These are phyloP conservation scores for Scortechinia acanthostroma DNA, from an alignment of 2,329 filamentous ascomycete species.

Conservation along the genomic window DNA sequence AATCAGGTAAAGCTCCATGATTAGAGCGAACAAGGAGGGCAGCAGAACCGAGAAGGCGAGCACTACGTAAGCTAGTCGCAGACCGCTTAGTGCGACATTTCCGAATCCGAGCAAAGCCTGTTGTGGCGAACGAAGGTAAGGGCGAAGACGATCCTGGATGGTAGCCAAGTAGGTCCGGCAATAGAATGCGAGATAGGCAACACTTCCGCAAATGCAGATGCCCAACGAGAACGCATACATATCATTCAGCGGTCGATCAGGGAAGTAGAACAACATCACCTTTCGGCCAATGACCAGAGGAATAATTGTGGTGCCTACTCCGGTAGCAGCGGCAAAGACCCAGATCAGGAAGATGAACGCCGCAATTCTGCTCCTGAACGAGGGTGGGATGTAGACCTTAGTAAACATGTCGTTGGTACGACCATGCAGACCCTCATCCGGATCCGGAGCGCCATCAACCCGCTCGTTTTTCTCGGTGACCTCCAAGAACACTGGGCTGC, in stretches of 20 bases:
- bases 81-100: constrained; percentile 64
- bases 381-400: constrained; percentile 75
- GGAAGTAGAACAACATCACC: constrained; percentile 69
- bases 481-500: constrained; percentile 71
- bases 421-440: constrained; percentile 38
- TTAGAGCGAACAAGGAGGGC: constrained; percentile 14
- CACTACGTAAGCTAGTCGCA: constrained; percentile 74
- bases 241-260: constrained; percentile 74
- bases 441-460: constrained; percentile 55
- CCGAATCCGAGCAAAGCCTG: constrained; percentile 70
- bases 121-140: background rate
- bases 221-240: constrained; percentile 93
- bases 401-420: constrained; percentile 53
- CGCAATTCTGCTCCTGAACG: constrained; percentile 73
- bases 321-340: constrained; percentile 84
- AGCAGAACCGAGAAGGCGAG: constrained; percentile 49
- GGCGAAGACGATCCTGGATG: constrained; percentile 6
- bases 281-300: constrained; percentile 79
- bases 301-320: constrained; percentile 76
- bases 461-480: constrained; percentile 63
- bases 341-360: constrained; percentile 85
- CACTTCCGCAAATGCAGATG: constrained; percentile 69
- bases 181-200: constrained; percentile 55
- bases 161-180: constrained; percentile 25
- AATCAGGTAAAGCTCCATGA: constrained; percentile 16